Conservation (phyloP, 768 basidiomycete species). For the Pisolithus marmoratus region DNA sequence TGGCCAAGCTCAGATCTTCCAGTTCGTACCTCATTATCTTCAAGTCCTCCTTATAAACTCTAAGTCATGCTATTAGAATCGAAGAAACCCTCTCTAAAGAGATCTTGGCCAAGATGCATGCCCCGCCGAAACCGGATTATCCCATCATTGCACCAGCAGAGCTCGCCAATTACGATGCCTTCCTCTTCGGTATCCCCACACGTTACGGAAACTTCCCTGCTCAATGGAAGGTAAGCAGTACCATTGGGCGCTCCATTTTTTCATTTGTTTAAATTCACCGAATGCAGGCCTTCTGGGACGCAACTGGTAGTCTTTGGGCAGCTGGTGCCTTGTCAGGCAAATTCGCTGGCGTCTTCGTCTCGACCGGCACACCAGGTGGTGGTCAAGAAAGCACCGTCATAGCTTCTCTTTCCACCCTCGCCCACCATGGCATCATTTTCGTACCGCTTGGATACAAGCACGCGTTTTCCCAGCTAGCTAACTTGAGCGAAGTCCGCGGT, state of each 20-base stretch:
- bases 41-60: too few species aligned
- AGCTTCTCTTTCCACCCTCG: conserved; percentile 48
- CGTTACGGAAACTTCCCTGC: conserved; percentile 78
- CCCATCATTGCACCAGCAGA: conserved; percentile 55
- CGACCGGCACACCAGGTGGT: conserved; percentile 67
- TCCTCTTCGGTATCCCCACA: conserved; percentile 72
- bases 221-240: conserved; percentile 61
- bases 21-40: conserved; percentile 33
- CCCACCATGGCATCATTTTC: conserved; percentile 68
- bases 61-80: conserved; percentile 40
- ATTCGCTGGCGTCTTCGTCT: conserved; percentile 68
- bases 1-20: conserved; percentile 47
- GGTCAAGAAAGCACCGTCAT: conserved; percentile 69
- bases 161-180: conserved; percentile 61
- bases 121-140: conserved; percentile 65
- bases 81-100: conserved; percentile 73
- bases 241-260: too few species aligned
- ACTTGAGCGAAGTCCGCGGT: conserved; percentile 47
- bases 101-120: conserved; percentile 62
- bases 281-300: conserved; percentile 65
- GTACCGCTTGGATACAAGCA: conserved; percentile 70
- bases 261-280: conserved; percentile 5
- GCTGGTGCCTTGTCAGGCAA: conserved; percentile 63
- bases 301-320: conserved; percentile 63
- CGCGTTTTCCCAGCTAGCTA: conserved; percentile 37